phyloP scores from a whole-genome alignment of 2,329 filamentous ascomycete genomes.

The Penicillium sp. region DNA sequence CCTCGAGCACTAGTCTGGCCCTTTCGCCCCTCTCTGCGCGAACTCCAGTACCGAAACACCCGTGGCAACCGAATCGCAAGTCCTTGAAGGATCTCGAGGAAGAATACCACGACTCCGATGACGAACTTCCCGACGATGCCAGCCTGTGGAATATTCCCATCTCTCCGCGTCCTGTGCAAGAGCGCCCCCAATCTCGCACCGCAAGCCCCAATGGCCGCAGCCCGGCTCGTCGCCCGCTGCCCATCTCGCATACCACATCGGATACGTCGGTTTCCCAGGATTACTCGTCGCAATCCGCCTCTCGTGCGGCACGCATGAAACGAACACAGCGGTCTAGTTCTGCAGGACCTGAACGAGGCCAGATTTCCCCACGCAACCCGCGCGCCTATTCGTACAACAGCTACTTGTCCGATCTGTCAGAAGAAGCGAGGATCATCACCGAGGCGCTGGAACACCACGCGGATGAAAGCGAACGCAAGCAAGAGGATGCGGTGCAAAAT shows the following conservation, averaged over 20 bases:
- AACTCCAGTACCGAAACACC: constrained; percentile 36
- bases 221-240: constrained; percentile 43
- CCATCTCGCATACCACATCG: constrained; percentile 42
- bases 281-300: constrained; percentile 26
- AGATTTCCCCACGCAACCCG: constrained; percentile 44
- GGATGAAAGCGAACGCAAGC: constrained; percentile 48
- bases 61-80: constrained; percentile 49
- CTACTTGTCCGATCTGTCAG: constrained; percentile 58
- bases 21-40: constrained; percentile 28
- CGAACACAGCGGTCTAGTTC: constrained; percentile 39
- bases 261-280: constrained; percentile 24
- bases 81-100: constrained; percentile 51
- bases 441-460: constrained; percentile 61
- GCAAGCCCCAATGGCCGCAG: constrained; percentile 46
- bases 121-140: constrained; percentile 53
- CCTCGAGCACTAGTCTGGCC: constrained; percentile 31
- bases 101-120: constrained; percentile 54
- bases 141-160: constrained; percentile 54
- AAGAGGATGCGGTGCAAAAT: constrained; percentile 51
- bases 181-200: constrained; percentile 42
- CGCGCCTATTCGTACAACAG: constrained; percentile 62
- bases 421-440: constrained; percentile 62
- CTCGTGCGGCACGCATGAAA: constrained; percentile 34
- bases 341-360: constrained; percentile 44
- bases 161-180: constrained; percentile 46